A percentile compares a stretch with the other conserved stretches of the same genome.
Conservation (phyloP, 2,329 filamentous ascomycete species). For the Cercospora sp. region DNA sequence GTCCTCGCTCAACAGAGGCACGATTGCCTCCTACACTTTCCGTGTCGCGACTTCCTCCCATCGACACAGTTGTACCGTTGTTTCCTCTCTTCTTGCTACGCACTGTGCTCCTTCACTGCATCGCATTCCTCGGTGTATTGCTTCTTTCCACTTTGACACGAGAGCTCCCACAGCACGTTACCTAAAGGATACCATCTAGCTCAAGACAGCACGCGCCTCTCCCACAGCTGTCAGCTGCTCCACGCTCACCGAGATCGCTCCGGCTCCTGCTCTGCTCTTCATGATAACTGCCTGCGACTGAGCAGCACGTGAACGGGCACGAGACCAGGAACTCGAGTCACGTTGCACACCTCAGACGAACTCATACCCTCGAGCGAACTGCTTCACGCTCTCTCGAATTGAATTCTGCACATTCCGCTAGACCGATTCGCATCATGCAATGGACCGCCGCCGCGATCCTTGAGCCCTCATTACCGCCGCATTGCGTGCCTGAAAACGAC, state of each 20-base stretch:
- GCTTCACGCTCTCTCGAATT: constrained; percentile 14
- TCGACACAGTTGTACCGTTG: background rate
- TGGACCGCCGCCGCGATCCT: constrained; percentile 30
- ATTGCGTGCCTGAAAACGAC: constrained; percentile 61
- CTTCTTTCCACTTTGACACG: background rate
- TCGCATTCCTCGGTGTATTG: background rate
- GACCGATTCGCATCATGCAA: constrained; percentile 28
- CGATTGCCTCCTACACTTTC: background rate
- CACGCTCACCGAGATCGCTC: background rate
- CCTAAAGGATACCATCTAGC: constrained; percentile 12
- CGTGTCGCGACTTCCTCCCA: background rate
- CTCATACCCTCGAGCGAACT: background rate
- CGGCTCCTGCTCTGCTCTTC: background rate
- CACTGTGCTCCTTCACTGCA: background rate
- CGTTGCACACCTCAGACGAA: constrained; percentile 6
- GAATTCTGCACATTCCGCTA: constrained; percentile 3
- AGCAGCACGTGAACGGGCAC: constrained; percentile 28
- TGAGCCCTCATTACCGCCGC: constrained; percentile 52
- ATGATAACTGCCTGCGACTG: background rate
- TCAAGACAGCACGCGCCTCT: background rate
- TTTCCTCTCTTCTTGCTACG: background rate
- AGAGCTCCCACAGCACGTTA: constrained; percentile 8
- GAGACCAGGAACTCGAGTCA: constrained; percentile 17
- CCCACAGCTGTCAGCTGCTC: background rate
- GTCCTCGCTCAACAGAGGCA: background rate